Percentiles rank a stretch among this genome's conserved stretches.
phyloP scores from a whole-genome alignment of 2,329 filamentous ascomycete genomes.

The Knoxdaviesia capensis region DNA sequence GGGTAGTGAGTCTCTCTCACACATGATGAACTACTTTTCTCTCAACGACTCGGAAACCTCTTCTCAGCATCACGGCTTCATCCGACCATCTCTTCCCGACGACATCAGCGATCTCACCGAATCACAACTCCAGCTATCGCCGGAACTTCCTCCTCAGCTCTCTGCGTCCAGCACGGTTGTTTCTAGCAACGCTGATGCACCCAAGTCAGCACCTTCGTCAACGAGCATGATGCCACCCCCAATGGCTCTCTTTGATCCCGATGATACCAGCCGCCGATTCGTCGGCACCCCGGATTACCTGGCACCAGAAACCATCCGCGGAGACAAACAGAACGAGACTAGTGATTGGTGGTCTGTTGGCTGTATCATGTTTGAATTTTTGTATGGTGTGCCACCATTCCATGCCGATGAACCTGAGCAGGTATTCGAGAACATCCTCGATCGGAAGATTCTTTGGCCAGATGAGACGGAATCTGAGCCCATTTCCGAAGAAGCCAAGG shows the following conservation, averaged over 20 bases:
- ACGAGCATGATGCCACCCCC: conserved; percentile 64
- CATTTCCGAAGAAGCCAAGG: conserved; percentile 73
- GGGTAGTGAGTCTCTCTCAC: conserved; percentile 65
- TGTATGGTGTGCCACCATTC: conserved; percentile 87
- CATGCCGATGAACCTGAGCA: conserved; percentile 77
- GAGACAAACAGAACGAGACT: conserved; percentile 86
- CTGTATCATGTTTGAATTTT: conserved; percentile 90
- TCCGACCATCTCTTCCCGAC: too few relatives aligned
- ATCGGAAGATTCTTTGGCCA: conserved; percentile 81
- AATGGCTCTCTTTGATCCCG: conserved; percentile 87
- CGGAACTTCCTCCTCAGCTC: conserved; percentile 39
- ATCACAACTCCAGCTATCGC: conserved; percentile 52
- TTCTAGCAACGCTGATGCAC: too few relatives aligned
- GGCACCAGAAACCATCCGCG: conserved; percentile 89
- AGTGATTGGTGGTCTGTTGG: conserved; percentile 99
- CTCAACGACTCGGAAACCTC: conserved; percentile 37
- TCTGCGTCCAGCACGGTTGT: conserved; percentile 26
- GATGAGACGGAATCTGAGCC: conserved; percentile 53
- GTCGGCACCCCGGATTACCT: conserved; percentile 95
- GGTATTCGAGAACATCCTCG: conserved; percentile 92
- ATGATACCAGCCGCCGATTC: conserved; percentile 81
- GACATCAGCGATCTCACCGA: conserved; percentile 29
- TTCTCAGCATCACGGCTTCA: conserved; percentile 1
- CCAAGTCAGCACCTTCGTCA: conserved; percentile 16
- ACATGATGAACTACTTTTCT: conserved; percentile 66